These are phyloP conservation scores for Cutaneotrichosporon mucoides DNA, from an alignment of 1,284 basidiomycete genomes.

Conservation along the genomic window DNA sequence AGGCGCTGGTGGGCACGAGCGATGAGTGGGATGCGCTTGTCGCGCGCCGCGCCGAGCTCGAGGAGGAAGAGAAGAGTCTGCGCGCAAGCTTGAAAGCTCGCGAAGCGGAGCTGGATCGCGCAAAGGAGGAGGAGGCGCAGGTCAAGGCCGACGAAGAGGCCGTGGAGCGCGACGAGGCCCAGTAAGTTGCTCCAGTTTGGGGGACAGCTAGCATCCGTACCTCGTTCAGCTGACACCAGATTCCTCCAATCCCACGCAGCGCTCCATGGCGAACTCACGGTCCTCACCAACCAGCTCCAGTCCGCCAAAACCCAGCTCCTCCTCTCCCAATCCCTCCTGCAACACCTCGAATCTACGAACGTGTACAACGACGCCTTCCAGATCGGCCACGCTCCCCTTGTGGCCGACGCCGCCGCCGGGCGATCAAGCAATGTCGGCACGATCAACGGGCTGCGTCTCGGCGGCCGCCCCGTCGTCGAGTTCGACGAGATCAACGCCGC, in stretches of 20 bases:
- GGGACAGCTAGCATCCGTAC: no score
- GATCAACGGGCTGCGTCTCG: conserved; percentile 90
- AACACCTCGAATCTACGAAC: conserved; percentile 80
- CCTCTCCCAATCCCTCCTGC: conserved; percentile 42
- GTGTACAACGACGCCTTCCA: conserved; percentile 99
- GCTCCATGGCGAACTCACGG: conserved; percentile 19
- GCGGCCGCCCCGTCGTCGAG: conserved; percentile 80
- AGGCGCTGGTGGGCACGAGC: conserved; percentile 46
- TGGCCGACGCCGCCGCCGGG: conserved; percentile 7
- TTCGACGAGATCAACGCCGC: conserved; percentile 99
- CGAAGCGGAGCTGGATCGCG: conserved; percentile 67
- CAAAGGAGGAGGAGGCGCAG: conserved; percentile 68
- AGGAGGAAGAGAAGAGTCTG: conserved; percentile 62
- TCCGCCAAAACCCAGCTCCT: conserved; percentile 41
- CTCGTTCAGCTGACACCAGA: conserved; percentile 47
- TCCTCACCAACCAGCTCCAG: conserved; percentile 22
- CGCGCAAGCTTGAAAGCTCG: conserved; percentile 49
- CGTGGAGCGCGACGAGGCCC: conserved; percentile 70
- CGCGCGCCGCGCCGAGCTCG: conserved; percentile 53
- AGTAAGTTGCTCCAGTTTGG: conserved; percentile 24
- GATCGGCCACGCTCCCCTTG: conserved; percentile 67
- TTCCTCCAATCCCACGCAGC: conserved; percentile 35
- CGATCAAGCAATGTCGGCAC: conserved; percentile 69
- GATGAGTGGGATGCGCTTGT: conserved; percentile 58
- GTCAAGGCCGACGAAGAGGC: conserved; percentile 67